Evolutionary conservation across 2,329 filamentous ascomycete genomes (phyloP), one percentile per base, ranked within the genome.

Genomic region (Fusarium nisikadoi): DNA sequence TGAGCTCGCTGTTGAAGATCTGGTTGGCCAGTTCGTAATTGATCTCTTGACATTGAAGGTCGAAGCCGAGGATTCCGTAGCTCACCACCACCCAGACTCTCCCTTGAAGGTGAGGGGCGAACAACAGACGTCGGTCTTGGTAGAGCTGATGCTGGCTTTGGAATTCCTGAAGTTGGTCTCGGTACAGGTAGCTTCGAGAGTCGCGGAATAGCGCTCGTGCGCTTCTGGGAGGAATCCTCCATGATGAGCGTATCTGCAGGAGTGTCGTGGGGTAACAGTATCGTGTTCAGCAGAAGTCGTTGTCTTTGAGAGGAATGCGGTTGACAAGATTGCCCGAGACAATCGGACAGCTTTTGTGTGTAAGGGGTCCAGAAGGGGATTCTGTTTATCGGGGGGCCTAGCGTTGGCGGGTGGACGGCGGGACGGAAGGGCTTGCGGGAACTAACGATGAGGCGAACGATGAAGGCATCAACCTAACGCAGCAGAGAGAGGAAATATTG

Each of bases 51-150:
- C 49, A 81, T 58, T n/a, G 82, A 76, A 31, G 81, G 66, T 35
- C 84, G 82, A 17, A 86, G 78, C 59, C 83, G 83, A 20, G 84
- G 82, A 49, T 80, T 81, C 64, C 81, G 81, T 46, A 84, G 70
- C 33, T 82, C 80, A 25, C 75, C 80, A 25, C 75, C 76, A 13
- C 55, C 72, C 10, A 69, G 61, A 9, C 73, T 78, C 35, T 81
- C 79, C 39, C 76, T 72, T 2, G 81, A 80, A 8, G 79, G 72
- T 7, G 74, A 69, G 23, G 77, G 67, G 8, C 80, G 78, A 63
- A 81, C 62, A 19, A 72, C 61, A 14, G 80, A 78, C 7, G 78
- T 55, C 2, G 79, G 79, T 20, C 74, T 65, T 5, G 75, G 75
- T 35, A 78, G 54, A 27, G 65, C 54, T 14, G 76, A 70, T 8